Base-by-base conservation (phyloP, 441 rosid species). In the Hypseocharis bilobata region DNA sequence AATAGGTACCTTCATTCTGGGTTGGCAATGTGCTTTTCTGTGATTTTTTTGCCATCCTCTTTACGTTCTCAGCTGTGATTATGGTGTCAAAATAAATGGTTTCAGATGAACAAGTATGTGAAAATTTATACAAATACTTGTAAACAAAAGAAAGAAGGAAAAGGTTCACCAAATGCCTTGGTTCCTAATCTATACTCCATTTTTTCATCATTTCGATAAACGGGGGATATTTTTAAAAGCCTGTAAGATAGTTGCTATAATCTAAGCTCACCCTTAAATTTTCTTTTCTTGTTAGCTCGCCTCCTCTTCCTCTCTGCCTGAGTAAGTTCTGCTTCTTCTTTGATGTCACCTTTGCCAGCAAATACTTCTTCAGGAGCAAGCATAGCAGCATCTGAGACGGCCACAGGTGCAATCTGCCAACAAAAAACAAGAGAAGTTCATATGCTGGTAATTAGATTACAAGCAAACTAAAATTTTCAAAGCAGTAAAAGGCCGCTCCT, bases 321-420 rank as follows among this genome's bases (percentile, higher is more conserved):
- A 0, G 94, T 88, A 22, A 92, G 82, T 72, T 92, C 98, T 38
- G 85, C 62, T 74, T 86, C 96, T 66, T 88, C 98, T 80, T 90
- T 88, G 47, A 92, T 72, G 44, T 87, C 78, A 65, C 97, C 96
- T 85, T 85, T 88, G 60, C 96, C 91, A 0, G 77, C 47, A 80
- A 90, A 90, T 25, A 92, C 83, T 77, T 90, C 98, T 77, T 92
- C 96, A 14, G 98, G 98, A 56, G 97, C 98, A 76, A 90, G 86
- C 97, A 92, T 90, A 70, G 96, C 89, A 20, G 96, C 97, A 86
- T 87, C 96, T 45, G 97, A 88, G 61, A 90, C 86, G 28, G 94
- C 94, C 84, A 88, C 23, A n/a, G 98, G 98, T 60, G 98, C 98
- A 86, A 90, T 86, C 96, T 92, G 72, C 60, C 59, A 74, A 74